These are phyloP conservation scores for Peziza echinospora DNA, from an alignment of 495 filamentous ascomycete species.

Conservation along the genomic window DNA sequence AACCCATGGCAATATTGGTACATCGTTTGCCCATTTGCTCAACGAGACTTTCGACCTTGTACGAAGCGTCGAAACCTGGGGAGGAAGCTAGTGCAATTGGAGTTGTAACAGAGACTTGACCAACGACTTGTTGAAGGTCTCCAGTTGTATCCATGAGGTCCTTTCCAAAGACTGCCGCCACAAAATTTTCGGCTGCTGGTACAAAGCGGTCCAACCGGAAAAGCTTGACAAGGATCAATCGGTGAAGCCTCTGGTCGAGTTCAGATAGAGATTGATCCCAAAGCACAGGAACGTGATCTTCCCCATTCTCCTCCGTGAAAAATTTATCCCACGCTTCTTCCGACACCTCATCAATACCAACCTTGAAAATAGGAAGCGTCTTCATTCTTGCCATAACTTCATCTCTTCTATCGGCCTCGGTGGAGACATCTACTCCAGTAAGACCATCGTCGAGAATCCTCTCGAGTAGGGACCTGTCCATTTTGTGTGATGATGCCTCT, in stretches of 20 bases:
- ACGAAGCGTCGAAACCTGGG: conserved; percentile 93
- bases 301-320: conserved; percentile 64
- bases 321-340: conserved; percentile 55
- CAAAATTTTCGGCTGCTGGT: conserved; percentile 72
- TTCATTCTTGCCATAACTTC: conserved; percentile 46
- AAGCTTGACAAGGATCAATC: conserved; percentile 72
- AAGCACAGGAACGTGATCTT: conserved; percentile 58
- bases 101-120: conserved; percentile 59
- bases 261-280: conserved; percentile 44
- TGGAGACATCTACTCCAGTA: conserved; percentile 59
- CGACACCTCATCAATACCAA: conserved; percentile 39
- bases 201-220: conserved; percentile 92
- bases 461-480: conserved; percentile 78
- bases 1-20: conserved; percentile 97
- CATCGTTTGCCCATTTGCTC: conserved; percentile 60
- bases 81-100: conserved; percentile 84
- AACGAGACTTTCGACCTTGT: conserved; percentile 91
- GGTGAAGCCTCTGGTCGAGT: conserved; percentile 58
- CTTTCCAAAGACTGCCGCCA: conserved; percentile 71
- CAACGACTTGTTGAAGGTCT: conserved; percentile 66
- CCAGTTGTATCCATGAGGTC: conserved; percentile 58
- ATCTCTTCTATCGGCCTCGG: conserved; percentile 36
- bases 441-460: conserved; percentile 58
- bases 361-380: conserved; percentile 52
- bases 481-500: conserved; percentile 78